These are phyloP conservation scores for Backusella circina DNA, from an alignment of 192 early-diverging fungal species.

Conservation along the genomic window DNA sequence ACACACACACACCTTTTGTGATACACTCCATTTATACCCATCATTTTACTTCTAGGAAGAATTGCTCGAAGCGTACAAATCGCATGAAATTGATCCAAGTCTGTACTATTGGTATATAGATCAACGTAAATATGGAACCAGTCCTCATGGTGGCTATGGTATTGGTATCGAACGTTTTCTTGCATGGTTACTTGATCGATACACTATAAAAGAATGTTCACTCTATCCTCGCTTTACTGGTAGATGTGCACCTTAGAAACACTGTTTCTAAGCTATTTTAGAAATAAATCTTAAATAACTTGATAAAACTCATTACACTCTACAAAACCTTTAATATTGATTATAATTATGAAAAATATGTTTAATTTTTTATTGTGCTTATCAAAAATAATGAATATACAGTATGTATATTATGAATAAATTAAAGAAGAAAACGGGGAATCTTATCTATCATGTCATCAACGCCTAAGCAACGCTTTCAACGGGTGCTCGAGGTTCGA, in stretches of 20 bases:
- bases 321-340: too few species aligned
- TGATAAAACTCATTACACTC: too few species aligned
- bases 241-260: conserved; percentile 72
- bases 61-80: conserved; percentile 29
- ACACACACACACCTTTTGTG: background rate
- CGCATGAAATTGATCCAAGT: conserved; percentile 71
- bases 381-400: background rate
- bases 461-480: background rate
- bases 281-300: too few species aligned
- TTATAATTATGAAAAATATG: too few species aligned
- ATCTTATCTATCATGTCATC: background rate
- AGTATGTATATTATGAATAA: background rate
- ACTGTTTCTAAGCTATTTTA: background rate
- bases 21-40: background rate
- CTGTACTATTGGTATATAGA: conserved; percentile 99
- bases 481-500: conserved; percentile 61
- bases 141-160: conserved; percentile 96
- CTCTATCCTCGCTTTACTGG: conserved; percentile 92
- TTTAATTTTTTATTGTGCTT: too few species aligned
- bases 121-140: conserved; percentile 97
- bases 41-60: conserved; percentile 34
- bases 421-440: background rate
- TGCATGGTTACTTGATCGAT: conserved; percentile 92
- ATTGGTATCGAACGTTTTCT: conserved; percentile 97
- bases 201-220: conserved; percentile 85